Conservation (phyloP, 306 rosid genomes). For the Dryas drummondii region DNA sequence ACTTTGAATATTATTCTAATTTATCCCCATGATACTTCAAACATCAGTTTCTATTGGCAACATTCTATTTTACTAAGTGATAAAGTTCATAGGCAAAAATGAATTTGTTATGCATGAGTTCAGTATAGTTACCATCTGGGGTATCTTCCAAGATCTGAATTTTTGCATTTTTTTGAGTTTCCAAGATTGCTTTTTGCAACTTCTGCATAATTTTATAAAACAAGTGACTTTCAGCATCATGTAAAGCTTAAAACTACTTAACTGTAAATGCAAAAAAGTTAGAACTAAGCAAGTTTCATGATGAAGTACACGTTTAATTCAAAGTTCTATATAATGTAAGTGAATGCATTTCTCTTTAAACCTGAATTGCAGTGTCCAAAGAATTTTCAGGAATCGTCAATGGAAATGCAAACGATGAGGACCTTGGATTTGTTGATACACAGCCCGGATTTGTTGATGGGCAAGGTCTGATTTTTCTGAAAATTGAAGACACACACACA, state of each 20-base stretch:
- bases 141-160: constrained; percentile 60
- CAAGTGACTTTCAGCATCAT: not conserved
- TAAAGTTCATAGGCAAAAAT: not conserved
- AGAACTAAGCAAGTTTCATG: not conserved
- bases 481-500: not conserved
- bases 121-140: constrained; percentile 51
- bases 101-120: not conserved
- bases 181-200: constrained; percentile 70
- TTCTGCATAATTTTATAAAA: constrained; percentile 37
- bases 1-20: not conserved
- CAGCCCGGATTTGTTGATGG: constrained; percentile 87
- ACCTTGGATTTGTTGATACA: constrained; percentile 76
- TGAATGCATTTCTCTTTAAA: constrained; percentile 17
- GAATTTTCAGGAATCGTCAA: constrained; percentile 64
- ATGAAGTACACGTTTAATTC: not conserved
- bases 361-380: constrained; percentile 65
- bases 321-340: not conserved
- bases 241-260: constrained; percentile 5
- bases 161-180: constrained; percentile 83
- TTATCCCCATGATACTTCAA: not conserved
- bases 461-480: constrained; percentile 86
- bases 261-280: not conserved
- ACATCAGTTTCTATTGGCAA: not conserved
- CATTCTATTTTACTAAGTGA: not conserved
- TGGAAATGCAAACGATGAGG: constrained; percentile 77